These are phyloP conservation scores for Kodamaea fukazawae DNA, from an alignment of 805 yeast genomes.

Conservation along the genomic window DNA sequence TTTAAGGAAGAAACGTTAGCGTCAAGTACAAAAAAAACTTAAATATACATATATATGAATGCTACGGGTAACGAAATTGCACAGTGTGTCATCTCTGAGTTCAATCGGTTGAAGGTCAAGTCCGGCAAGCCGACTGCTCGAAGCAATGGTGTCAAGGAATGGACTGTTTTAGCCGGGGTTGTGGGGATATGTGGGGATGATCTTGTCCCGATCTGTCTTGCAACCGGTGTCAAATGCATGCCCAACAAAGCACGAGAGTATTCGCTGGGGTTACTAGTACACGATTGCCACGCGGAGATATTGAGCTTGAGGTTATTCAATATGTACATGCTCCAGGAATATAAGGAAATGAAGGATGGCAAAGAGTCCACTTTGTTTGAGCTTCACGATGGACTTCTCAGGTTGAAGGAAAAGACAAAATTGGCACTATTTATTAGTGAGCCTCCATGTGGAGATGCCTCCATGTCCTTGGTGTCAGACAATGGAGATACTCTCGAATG, in stretches of 20 bases:
- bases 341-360: conserved; percentile 13
- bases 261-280: conserved; percentile 62
- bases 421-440: conserved; percentile 68
- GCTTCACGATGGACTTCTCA: conserved; percentile 17
- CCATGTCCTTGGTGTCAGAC: conserved; percentile 45
- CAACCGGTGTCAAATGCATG: conserved; percentile 82
- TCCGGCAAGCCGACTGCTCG: conserved; percentile 59
- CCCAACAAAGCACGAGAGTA: conserved; percentile 51
- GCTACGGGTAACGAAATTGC: conserved; percentile 8
- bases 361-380: conserved; percentile 1
- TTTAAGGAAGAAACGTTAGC: conserved; percentile 16
- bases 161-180: conserved; percentile 81
- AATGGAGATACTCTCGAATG: conserved; percentile 16
- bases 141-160: conserved; percentile 68
- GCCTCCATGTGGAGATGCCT: conserved; percentile 89
- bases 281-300: conserved; percentile 91
- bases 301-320: conserved; percentile 72
- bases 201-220: conserved; percentile 44
- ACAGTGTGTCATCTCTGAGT: conserved; percentile 23
- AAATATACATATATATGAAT: background rate
- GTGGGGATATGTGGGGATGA: conserved; percentile 41
- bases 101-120: conserved; percentile 26
- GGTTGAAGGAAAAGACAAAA: conserved; percentile 33
- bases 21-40: background rate
- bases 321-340: conserved; percentile 51